Evolutionary conservation across 1,284 basidiomycete species (phyloP), one percentile per base, ranked within the genome.

Genomic region (Boletus nobilissimus): DNA sequence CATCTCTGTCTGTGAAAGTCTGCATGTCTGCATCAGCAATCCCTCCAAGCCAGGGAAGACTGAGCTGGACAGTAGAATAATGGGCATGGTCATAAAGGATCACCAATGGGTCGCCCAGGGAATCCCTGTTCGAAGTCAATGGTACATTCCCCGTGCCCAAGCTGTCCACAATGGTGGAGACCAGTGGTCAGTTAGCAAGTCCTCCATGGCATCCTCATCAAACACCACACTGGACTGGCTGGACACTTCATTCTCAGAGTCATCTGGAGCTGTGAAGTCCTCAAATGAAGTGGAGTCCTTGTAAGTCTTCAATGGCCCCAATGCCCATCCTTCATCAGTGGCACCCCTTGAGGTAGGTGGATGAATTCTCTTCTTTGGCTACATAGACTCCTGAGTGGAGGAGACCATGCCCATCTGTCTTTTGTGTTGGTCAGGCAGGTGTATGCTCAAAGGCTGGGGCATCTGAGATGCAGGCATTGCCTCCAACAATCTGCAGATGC

Each of bases 41-140:
- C 9, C 11, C 66, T 65, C 32, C n/a, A 77, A 24, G 3, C 5
- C 10, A 36, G 68, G 63, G 2, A 67, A 68, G 19, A 34, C 38
- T 1, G 67, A 32, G 7, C 54, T 63, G 16, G 76, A 77, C 2
- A 77, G n/a, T 3, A 77, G 70, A 19, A 77, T 36, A 11, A 77
- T 40, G 2, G 67, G 18, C 26, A 65, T 66, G 14, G 48, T 29
- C 51, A 65, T 38, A 2, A 6, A 0, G 26, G 69, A 38, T 32
- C 54, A n/a, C 29, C 54, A 57, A n/a, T 8, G 6, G n/a, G 4
- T n/a, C 29, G 2, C 54, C 26, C 3, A 1, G n/a, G 7, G 54
- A 5, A 18, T 32, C 24, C 48, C 5, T 3, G 24, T 48, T 1
- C 26, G 24, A 48, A 48, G 51, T 29, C 13, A 1, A 2, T 6